Evolutionary conservation across 768 basidiomycete species (phyloP).

Genomic region (Calocybe gangraenosa): DNA sequence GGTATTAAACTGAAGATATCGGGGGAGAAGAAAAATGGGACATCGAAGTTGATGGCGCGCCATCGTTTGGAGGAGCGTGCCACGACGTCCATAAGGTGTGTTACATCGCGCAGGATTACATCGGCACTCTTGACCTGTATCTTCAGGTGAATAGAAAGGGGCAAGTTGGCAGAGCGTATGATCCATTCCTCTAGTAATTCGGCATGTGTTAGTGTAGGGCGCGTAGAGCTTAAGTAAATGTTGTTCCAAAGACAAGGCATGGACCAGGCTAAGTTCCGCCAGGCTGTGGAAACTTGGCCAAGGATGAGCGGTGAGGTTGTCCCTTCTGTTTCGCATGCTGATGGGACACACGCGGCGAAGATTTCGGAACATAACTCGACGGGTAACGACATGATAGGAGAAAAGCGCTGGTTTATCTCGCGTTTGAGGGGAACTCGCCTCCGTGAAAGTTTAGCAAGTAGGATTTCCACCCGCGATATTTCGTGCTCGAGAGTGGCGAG

Average conservation of each 20-base stretch:
- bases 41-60: slow-evolving; percentile 13
- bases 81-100: slow-evolving; percentile 15
- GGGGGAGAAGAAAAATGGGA: slow-evolving; percentile 16
- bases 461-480: slow-evolving; percentile 10
- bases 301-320: slow-evolving; percentile 17
- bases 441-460: slow-evolving; percentile 12
- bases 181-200: slow-evolving; percentile 24
- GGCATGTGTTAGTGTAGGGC: slow-evolving; percentile 15
- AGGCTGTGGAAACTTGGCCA: slow-evolving; percentile 23
- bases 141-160: slow-evolving; percentile 11
- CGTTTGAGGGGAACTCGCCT: slow-evolving; percentile 16
- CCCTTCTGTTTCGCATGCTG: slow-evolving; percentile 2
- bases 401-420: slow-evolving; percentile 12
- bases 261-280: slow-evolving; percentile 26
- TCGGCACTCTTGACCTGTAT: slow-evolving; percentile 1
- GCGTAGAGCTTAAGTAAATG: slow-evolving; percentile 17
- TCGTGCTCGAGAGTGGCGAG: slow-evolving; percentile 14
- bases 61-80: slow-evolving; percentile 14
- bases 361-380: slow-evolving; percentile 18
- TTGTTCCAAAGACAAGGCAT: slow-evolving; percentile 25
- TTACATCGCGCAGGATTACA: slow-evolving; percentile 4
- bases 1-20: slow-evolving; percentile 9
- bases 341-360: slow-evolving; percentile 13
- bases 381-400: slow-evolving; percentile 16
- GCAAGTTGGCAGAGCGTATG: slow-evolving; percentile 21